Conservation (phyloP, 805 yeast genomes). For the Jamesozyma jinghongensis region DNA sequence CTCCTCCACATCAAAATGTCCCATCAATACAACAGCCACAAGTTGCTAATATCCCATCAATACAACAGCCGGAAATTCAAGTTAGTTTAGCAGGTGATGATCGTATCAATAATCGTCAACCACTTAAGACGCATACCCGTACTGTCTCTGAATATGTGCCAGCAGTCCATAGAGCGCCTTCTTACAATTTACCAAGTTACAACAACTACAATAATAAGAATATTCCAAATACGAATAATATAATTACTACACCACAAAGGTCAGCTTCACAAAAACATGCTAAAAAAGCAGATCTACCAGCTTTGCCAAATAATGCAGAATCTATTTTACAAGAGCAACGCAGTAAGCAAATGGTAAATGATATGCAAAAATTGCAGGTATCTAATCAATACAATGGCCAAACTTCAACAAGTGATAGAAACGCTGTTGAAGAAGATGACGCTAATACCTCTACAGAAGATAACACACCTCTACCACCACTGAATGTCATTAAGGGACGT, state of each 20-base stretch:
- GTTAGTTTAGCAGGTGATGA: constrained; percentile 5
- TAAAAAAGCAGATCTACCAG: constrained; percentile 24
- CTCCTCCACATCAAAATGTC: constrained; percentile 8
- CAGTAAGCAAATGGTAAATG: constrained; percentile 16
- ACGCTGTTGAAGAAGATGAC: constrained; percentile 2
- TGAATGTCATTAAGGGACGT: constrained; percentile 22
- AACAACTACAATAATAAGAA: neutral
- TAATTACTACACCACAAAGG: constrained; percentile 15
- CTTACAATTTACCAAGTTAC: constrained; percentile 17
- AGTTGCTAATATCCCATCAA: neutral
- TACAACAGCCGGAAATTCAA: constrained; percentile 7
- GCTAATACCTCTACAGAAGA: constrained; percentile 8
- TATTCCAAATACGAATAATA: constrained; percentile 2
- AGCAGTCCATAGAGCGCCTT: constrained; percentile 22
- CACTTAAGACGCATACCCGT: constrained; percentile 25
- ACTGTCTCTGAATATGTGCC: constrained; percentile 35
- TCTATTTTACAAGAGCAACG: constrained; percentile 26
- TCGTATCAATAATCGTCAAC: constrained; percentile 1
- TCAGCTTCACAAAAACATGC: constrained; percentile 24
- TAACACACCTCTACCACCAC: constrained; percentile 19
- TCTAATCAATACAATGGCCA: neutral
- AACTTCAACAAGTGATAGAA: neutral
- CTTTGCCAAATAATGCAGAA: constrained; percentile 31
- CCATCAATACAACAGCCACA: constrained; percentile 2
- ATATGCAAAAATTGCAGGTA: constrained; percentile 14